A percentile compares a stretch with the other conserved stretches of the same genome.
Conservation (phyloP, 179 eudicot genomes). For the Nepenthes alata region DNA sequence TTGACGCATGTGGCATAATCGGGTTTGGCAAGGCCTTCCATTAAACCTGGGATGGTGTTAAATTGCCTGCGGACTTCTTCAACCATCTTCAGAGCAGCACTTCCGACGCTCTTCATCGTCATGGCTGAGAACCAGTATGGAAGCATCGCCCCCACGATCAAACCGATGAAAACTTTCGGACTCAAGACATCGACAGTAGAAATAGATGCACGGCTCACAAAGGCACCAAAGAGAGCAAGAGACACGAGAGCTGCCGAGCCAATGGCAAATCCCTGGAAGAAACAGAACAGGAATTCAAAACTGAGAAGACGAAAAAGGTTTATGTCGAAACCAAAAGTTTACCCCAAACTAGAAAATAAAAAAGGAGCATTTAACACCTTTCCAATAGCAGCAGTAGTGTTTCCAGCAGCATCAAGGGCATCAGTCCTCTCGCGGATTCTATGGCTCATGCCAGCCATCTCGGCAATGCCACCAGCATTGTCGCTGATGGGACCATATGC, state of each 20-base stretch:
- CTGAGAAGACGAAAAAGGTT: not conserved
- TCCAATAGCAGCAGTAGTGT: conserved; percentile 95
- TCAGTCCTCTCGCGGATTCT: conserved; percentile 85
- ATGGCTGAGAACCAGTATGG: conserved; percentile 96
- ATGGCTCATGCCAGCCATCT: conserved; percentile 99
- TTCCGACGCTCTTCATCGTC: conserved; percentile 96
- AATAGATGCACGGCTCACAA: conserved; percentile 73
- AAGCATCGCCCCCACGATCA: conserved; percentile 85
- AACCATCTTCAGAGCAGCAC: conserved; percentile 81
- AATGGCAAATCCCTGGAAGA: conserved; percentile 69
- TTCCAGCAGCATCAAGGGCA: conserved; percentile 98
- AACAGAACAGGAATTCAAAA: conserved; percentile 3
- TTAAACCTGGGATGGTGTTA: conserved; percentile 75
- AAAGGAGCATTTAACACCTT: conserved; percentile 40
- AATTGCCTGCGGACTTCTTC: conserved; percentile 90
- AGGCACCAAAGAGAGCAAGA: conserved; percentile 83
- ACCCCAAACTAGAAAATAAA: not conserved
- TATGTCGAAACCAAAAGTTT: not conserved
- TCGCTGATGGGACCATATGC: conserved; percentile 98
- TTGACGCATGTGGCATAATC: conserved; percentile 85
- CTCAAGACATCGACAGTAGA: conserved; percentile 72
- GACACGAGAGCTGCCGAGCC: conserved; percentile 95
- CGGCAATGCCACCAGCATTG: conserved; percentile 98
- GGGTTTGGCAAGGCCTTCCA: conserved; percentile 77
- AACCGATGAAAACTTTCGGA: conserved; percentile 80